These are phyloP conservation scores for Litchi chinensis DNA, from an alignment of 345 rosid species.

Conservation along the genomic window DNA sequence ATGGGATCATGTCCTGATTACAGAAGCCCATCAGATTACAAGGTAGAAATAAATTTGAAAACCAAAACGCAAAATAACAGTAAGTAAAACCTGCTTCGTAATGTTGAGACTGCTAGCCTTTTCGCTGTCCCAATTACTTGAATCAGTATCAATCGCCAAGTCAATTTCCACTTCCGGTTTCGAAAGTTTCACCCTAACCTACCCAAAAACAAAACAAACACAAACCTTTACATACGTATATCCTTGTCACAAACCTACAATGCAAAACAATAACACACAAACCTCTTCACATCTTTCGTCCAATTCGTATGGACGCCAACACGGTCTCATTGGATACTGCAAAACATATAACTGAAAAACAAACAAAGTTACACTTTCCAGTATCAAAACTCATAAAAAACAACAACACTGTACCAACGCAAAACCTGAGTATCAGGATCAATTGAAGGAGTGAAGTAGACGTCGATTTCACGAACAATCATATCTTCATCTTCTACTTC, in stretches of 20 bases:
- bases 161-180: constrained; percentile 68
- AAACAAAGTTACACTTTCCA: not conserved
- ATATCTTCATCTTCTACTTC: constrained; percentile 47
- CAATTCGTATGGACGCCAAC: constrained; percentile 90
- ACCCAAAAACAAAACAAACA: constrained; percentile 18
- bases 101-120: constrained; percentile 36
- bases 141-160: constrained; percentile 57
- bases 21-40: not conserved
- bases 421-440: constrained; percentile 53
- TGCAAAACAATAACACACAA: constrained; percentile 7
- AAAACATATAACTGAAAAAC: constrained; percentile 67
- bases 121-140: constrained; percentile 52
- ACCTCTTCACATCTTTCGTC: constrained; percentile 86
- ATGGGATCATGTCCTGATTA: not conserved
- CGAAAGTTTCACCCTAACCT: constrained; percentile 82
- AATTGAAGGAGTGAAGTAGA: constrained; percentile 63
- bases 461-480: constrained; percentile 88
- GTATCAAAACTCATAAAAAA: not conserved
- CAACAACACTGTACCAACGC: not conserved
- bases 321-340: constrained; percentile 83
- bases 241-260: not conserved
- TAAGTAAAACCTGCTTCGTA: constrained; percentile 63
- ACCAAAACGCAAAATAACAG: constrained; percentile 9
- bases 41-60: not conserved
- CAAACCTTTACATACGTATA: not conserved